Conservation (phyloP, 345 rosid species). For the Salix exigua region DNA sequence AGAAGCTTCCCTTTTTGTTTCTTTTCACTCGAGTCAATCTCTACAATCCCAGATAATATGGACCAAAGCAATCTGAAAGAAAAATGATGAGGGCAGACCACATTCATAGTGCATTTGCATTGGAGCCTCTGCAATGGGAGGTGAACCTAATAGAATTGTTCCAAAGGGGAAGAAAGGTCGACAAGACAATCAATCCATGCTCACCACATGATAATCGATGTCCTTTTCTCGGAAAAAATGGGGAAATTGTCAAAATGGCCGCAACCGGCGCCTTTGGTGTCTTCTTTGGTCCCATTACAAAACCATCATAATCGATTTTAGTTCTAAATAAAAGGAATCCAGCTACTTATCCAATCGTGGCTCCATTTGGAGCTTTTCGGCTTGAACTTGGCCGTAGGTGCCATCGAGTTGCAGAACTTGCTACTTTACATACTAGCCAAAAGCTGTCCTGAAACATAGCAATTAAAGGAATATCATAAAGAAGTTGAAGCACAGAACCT, state of each 20-base stretch:
- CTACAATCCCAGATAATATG: not conserved
- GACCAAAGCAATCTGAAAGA: conserved; percentile 2
- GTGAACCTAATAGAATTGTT: not conserved
- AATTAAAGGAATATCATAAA: not conserved
- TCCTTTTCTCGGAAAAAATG: not conserved
- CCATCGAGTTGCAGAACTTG: conserved; percentile 5
- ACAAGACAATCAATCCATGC: not conserved
- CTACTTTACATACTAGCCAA: not conserved
- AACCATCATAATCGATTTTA: not conserved
- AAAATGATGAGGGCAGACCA: not conserved
- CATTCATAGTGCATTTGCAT: conserved; percentile 7
- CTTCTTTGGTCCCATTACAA: not conserved
- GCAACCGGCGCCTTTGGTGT: not conserved
- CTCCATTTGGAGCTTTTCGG: not conserved
- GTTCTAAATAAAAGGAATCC: not conserved
- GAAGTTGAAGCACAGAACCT: not conserved
- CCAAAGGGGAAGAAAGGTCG: not conserved
- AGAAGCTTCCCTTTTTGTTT: not conserved
- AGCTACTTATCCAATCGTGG: not conserved
- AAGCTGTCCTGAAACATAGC: not conserved
- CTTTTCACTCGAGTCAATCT: not conserved
- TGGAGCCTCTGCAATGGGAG: conserved; percentile 2
- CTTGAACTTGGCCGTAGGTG: not conserved
- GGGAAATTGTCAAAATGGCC: not conserved
- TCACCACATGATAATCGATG: conserved; percentile 1